Conservation (phyloP, 2,329 filamentous ascomycete genomes). For the Cladosporium sp. region DNA sequence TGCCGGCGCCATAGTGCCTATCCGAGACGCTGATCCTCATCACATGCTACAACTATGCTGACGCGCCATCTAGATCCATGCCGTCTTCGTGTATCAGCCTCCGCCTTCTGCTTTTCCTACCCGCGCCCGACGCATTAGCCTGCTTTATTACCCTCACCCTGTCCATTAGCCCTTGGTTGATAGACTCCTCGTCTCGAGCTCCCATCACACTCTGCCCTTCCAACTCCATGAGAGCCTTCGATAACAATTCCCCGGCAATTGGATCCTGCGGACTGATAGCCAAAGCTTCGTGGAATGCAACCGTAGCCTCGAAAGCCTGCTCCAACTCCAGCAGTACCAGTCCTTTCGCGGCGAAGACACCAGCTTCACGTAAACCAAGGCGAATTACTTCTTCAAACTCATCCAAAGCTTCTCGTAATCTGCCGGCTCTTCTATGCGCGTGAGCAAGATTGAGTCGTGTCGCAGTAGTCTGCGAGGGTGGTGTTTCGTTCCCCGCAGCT, state of each 20-base stretch:
- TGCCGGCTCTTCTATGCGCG: conserved; percentile 68
- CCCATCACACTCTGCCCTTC: conserved; percentile 45
- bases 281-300: conserved; percentile 78
- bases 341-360: conserved; percentile 77
- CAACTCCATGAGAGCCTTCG: conserved; percentile 65
- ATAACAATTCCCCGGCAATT: conserved; percentile 73
- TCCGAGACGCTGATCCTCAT: neutral
- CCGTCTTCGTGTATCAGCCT: conserved; percentile 9
- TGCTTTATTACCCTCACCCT: conserved; percentile 5
- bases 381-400: conserved; percentile 86
- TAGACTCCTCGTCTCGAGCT: conserved; percentile 39
- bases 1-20: neutral
- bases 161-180: conserved; percentile 22
- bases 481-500: conserved; percentile 69
- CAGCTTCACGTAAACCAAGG: conserved; percentile 69
- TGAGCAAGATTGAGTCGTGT: conserved; percentile 88
- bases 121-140: neutral
- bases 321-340: conserved; percentile 77
- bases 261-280: conserved; percentile 75
- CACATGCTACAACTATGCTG: neutral
- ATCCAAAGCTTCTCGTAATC: conserved; percentile 66
- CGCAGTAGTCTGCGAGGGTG: conserved; percentile 74
- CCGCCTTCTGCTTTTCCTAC: conserved; percentile 4
- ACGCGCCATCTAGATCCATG: conserved; percentile 22
- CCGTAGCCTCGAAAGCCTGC: conserved; percentile 70